Conservation (phyloP, 2,329 filamentous ascomycete species). For the Penicillium sp. region DNA sequence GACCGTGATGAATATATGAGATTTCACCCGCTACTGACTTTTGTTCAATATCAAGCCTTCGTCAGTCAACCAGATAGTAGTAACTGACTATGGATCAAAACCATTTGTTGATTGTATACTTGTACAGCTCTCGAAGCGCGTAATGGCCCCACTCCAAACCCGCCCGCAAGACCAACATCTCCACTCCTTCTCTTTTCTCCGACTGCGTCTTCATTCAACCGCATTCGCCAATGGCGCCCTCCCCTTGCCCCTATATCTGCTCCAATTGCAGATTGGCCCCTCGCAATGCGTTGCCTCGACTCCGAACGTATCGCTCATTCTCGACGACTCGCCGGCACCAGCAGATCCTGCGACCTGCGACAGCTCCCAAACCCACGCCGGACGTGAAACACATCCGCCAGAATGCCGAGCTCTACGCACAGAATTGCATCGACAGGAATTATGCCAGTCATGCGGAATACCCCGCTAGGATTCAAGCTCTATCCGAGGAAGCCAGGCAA, state of each 20-base stretch:
- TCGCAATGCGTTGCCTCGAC: conserved; percentile 17
- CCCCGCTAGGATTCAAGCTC: conserved; percentile 56
- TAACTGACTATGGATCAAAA: no score
- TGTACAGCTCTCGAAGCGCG: not conserved
- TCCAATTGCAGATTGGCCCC: conserved; percentile 37
- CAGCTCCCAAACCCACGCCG: conserved; percentile 76
- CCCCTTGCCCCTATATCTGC: conserved; percentile 39
- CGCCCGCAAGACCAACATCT: conserved; percentile 7
- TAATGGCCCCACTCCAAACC: not conserved
- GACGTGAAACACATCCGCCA: conserved; percentile 90
- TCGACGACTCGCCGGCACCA: conserved; percentile 26
- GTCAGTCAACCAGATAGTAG: not conserved
- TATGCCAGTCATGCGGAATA: conserved; percentile 63
- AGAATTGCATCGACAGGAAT: conserved; percentile 84
- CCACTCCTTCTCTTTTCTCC: conserved; percentile 18
- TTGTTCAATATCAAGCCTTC: not conserved
- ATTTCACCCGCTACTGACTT: not conserved
- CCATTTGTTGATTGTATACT: no score
- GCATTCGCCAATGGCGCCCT: conserved; percentile 28
- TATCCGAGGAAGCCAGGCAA: conserved; percentile 42
- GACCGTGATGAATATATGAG: not conserved
- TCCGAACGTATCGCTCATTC: conserved; percentile 27
- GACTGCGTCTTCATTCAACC: conserved; percentile 9
- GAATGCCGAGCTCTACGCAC: conserved; percentile 76
- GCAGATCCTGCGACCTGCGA: conserved; percentile 60